Base-by-base conservation (phyloP, 2,329 filamentous ascomycete genomes). In the Colletotrichum zoysiae region DNA sequence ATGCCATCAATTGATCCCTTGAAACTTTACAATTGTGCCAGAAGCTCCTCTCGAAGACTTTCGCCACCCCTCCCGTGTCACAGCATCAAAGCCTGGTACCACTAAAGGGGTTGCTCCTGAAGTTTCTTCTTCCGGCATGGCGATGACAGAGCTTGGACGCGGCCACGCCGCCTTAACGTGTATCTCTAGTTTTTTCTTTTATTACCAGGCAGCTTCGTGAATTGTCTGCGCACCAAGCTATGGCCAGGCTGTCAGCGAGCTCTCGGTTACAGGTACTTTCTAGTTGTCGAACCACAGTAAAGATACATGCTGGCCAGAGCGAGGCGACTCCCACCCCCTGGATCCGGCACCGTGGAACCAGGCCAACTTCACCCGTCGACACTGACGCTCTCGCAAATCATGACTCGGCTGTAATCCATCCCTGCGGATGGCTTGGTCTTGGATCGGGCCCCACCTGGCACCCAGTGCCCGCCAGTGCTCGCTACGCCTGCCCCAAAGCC, bases 41-140 rank as follows among this genome's bases (percentile, higher is more conserved):
- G 16, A 12, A 20, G 30, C 46, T 64, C 46, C 30, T 16, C 23
- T 18, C 38, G 40, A 30, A 33, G 18, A 26, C 20, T 38, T 61
- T 67, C n/a, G 61, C 42, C 57, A 30, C 35, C 26, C 26, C 12
- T 56, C 14, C 2, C 26, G 48, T 62, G 42, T 40, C 20, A 62
- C 56, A 16, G 20, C 23, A 26, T 51, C 38, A n/a, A 51, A 50
- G 44, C 48, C 56, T 48, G 40, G 30, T 53, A n/a, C n/a, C n/a
- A n/a, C 20, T 23, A 76, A 75, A 63, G 68, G 76, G 75, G 75
- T 63, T 61, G 53, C 57, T 57, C 42, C 23, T 60, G 57, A 66
- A 58, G 30, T 69, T 73, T 63, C 72, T 74, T 74, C 26, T 74
- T 74, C 65, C 56, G 35, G 48, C 50, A 14, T 48, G 55, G 56